Base-by-base conservation (phyloP, 805 yeast species). In the Metschnikowia cerradonensis region DNA sequence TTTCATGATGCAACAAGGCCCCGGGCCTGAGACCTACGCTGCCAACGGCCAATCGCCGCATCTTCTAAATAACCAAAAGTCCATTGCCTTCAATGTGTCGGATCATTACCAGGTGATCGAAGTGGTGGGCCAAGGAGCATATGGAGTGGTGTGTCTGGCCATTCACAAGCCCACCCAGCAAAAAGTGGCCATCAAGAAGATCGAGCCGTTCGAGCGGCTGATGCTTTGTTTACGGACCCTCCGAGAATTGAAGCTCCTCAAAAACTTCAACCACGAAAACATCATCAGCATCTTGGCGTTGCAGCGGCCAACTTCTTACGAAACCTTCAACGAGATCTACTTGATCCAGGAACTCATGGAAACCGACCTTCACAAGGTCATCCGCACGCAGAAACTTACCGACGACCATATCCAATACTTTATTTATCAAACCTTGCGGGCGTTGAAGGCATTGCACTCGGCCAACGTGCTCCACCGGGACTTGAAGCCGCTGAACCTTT, bases 341-440 rank as follows among this genome's bases (percentile, higher is more conserved):
- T 75, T 92, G 41, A 88, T 87, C 54, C 94, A 88, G 67, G 96
- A 88, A 62, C 72, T 88, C 57, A 88, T 88, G 94, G 94, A 88
- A 64, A 88, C 96, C 0, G 96, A 88, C 66, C 71, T 88, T 56
- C 94, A 88, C 66, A 76, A 89, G 44, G 94, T 88, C 30, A 88
- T 88, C 40, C 73, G 87, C 38, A 82, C 94, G 1, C 98, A 92
- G 68, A 80, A 80, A 50, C 75, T 92, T 47, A 81, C 88, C 19
- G 98, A 92, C 67, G 96, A 90, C 67, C 98, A 92, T 67, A 84
- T 91, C 60, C 98, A 92, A 67, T 90, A 90, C 67, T 92, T 92
- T 65, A 80, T 88, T 19, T 92, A 92, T 69, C 98, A 92, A 69
- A 89, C 95, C 0, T 72, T 92, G 52, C 76, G 97, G 47, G 98